Conservation (phyloP, 768 basidiomycete genomes). For the Tubosaeta brunneosetosa region DNA sequence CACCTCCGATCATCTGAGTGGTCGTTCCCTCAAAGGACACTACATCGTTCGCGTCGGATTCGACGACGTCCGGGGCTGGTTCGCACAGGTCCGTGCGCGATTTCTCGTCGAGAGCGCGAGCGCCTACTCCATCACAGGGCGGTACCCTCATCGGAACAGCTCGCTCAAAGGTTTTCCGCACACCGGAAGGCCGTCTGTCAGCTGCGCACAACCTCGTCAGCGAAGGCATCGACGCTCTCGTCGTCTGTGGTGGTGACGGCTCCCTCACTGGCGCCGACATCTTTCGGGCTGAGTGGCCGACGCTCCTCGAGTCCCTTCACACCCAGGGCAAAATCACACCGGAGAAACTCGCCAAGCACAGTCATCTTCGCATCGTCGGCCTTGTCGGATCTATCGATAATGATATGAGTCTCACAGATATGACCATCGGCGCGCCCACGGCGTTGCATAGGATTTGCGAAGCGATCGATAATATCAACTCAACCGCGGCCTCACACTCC, state of each 20-base stretch:
- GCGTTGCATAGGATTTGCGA: slow-evolving; percentile 97
- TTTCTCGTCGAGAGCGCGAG: neutral
- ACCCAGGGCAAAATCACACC: slow-evolving; percentile 72
- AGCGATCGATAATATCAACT: slow-evolving; percentile 96
- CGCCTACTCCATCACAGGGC: slow-evolving; percentile 45
- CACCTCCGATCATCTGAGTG: slow-evolving; percentile 64
- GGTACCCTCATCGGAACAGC: slow-evolving; percentile 97
- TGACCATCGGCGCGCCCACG: slow-evolving; percentile 95
- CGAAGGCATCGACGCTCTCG: slow-evolving; percentile 95
- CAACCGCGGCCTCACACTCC: slow-evolving; percentile 93
- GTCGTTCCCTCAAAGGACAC: slow-evolving; percentile 77
- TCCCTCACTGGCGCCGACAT: slow-evolving; percentile 94
- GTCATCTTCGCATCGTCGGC: slow-evolving; percentile 94
- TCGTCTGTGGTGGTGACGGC: slow-evolving; percentile 97
- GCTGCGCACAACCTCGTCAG: slow-evolving; percentile 91
- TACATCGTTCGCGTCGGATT: slow-evolving; percentile 96
- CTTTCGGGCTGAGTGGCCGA: slow-evolving; percentile 92
- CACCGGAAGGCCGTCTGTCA: slow-evolving; percentile 78
- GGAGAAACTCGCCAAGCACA: slow-evolving; percentile 63
- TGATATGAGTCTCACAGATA: slow-evolving; percentile 96
- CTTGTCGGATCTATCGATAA: slow-evolving; percentile 99
- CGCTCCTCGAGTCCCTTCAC: slow-evolving; percentile 66
- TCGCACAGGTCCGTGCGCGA: slow-evolving; percentile 63
- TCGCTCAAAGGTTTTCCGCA: slow-evolving; percentile 79
- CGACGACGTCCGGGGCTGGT: slow-evolving; percentile 97